Percentiles rank a stretch among this genome's conserved stretches.
These are phyloP conservation scores for Solanum acaule DNA, from an alignment of 257 asterid genomes.

Conservation along the genomic window DNA sequence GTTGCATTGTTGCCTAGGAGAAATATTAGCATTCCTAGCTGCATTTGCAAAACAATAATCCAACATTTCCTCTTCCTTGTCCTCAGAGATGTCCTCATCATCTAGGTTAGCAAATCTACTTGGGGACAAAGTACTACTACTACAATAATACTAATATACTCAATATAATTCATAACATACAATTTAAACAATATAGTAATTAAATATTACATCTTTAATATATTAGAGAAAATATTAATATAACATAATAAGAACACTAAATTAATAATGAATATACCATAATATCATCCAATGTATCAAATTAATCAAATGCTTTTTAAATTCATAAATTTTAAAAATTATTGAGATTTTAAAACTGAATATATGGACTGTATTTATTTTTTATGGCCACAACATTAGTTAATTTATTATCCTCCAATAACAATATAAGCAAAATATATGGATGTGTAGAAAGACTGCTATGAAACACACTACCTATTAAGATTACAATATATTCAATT, in stretches of 20 bases:
- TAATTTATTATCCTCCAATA: not conserved
- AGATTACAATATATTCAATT: not conserved
- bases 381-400: not conserved
- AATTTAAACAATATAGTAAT: not conserved
- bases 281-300: not conserved
- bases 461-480: not conserved
- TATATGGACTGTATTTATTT: not conserved
- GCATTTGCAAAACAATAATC: too few relatives aligned
- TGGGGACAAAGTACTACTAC: not conserved
- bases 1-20: not conserved
- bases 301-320: not conserved
- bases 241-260: not conserved
- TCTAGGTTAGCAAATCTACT: not conserved
- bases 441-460: not conserved
- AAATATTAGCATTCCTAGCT: not conserved
- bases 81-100: not conserved
- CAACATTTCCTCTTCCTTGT: not conserved
- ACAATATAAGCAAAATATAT: too few relatives aligned
- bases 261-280: not conserved
- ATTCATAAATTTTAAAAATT: too few relatives aligned
- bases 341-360: not conserved
- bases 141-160: too few relatives aligned
- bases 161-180: not conserved
- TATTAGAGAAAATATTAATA: too few relatives aligned
- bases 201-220: not conserved